Percentiles rank a stretch among this genome's conserved stretches.
These are phyloP conservation scores for Flaveria robusta DNA, from an alignment of 129 eudicot species.

Conservation along the genomic window DNA sequence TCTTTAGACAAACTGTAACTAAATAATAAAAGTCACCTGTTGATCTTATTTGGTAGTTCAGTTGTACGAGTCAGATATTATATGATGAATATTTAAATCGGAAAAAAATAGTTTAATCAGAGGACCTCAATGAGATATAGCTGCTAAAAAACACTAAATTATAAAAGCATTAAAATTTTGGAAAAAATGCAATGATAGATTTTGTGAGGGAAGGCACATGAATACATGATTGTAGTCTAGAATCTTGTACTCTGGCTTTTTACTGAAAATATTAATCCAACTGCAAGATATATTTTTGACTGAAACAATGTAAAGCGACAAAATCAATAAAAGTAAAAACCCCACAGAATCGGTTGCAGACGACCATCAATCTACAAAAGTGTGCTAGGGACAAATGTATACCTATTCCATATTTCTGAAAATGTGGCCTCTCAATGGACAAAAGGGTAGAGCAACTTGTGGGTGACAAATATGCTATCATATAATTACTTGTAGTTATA, in stretches of 20 bases:
- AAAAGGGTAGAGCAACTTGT: neutral
- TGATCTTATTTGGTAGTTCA: no score
- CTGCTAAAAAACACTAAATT: no score
- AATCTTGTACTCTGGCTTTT: conserved; percentile 8
- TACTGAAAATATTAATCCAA: neutral
- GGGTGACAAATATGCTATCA: neutral
- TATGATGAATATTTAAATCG: no score
- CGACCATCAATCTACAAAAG: conserved; percentile 12
- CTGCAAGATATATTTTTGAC: conserved; percentile 8
- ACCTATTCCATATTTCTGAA: neutral
- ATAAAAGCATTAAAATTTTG: neutral
- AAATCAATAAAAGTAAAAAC: neutral
- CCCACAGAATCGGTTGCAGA: conserved; percentile 14
- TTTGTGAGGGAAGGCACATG: neutral
- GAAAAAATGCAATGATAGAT: neutral
- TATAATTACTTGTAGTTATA: no score
- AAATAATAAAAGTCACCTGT: no score
- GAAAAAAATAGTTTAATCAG: no score
- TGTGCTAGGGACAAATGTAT: neutral
- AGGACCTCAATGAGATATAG: no score
- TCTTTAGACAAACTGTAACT: no score
- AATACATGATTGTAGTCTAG: conserved; percentile 10
- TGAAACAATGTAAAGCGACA: conserved; percentile 9
- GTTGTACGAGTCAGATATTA: no score
- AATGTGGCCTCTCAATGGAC: neutral